These are phyloP conservation scores for Phyllostachys edulis DNA, from an alignment of 176 grass and related monocot genomes.

Conservation along the genomic window DNA sequence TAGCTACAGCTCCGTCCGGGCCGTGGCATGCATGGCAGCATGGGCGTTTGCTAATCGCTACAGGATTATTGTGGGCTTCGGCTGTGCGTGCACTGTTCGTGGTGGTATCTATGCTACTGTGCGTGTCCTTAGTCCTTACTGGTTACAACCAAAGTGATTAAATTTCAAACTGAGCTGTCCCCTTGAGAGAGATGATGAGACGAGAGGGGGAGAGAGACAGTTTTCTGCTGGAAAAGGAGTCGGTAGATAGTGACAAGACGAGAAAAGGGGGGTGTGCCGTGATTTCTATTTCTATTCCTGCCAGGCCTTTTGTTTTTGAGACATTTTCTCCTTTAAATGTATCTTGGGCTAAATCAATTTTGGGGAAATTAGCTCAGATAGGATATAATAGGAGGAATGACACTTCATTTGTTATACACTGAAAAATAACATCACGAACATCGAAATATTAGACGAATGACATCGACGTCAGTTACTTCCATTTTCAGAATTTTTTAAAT, in stretches of 20 bases:
- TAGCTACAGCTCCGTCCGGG: background rate
- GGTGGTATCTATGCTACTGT: background rate
- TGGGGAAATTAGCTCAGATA: too few relatives aligned
- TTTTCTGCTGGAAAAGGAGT: constrained; percentile 13
- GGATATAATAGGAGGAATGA: too few relatives aligned
- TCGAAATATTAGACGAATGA: too few relatives aligned
- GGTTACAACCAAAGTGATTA: background rate
- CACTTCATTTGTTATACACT: too few relatives aligned
- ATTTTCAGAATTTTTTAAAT: too few relatives aligned
- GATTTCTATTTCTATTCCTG: constrained; percentile 45
- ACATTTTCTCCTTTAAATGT: background rate
- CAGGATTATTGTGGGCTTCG: background rate
- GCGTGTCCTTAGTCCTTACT: background rate
- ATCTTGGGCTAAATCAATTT: background rate
- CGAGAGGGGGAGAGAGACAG: background rate
- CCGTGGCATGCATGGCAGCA: background rate
- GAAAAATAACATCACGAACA: too few relatives aligned
- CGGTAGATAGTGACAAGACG: constrained; percentile 46
- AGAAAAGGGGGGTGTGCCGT: constrained; percentile 28
- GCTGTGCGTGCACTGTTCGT: background rate
- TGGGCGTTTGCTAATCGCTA: background rate
- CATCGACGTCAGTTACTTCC: too few relatives aligned
- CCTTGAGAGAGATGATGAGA: background rate
- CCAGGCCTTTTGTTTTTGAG: constrained; percentile 22
- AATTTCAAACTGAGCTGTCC: constrained; percentile 23